Base-by-base conservation (phyloP, 2,329 filamentous ascomycete species). In the Domatiomyces globalis region DNA sequence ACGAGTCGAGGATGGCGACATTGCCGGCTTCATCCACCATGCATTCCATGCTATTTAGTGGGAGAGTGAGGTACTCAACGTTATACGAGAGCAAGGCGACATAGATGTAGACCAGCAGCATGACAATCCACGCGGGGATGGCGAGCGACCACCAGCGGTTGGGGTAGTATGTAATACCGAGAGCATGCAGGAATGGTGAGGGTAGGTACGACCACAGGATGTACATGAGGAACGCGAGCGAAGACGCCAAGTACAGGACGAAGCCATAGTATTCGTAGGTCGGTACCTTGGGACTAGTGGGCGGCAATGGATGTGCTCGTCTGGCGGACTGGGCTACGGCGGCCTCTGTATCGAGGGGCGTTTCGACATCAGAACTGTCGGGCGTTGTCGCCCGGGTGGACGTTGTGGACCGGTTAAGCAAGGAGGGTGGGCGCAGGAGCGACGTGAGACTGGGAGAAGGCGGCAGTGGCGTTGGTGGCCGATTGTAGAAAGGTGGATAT, bases 191-290 rank as follows among this genome's bases (percentile, higher is more conserved):
- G 66, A 96, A 88, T 0, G 89, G 88, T 20, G 85, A 87, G 0
- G 92, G 92, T 5, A 96, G 80, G 69, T 92, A 96, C 12, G 85
- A 85, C 92, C 89, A 95, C 9, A 84, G 71, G 19, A 84, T 67
- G 64, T 84, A 84, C 55, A 83, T 76, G 10, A 81, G 68, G 65
- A 96, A 96, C 1, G 81, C 81, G 49, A 92, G 73, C 19, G 83
- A 87, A 56, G 84, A 89, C 64, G 90, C 87, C 42, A 98, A 77
- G 71, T 98, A 96, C 48, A 98, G 78, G 50, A 94, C 90, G 70
- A 98, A 98, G 65, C 92, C 92, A 67, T 96, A 96, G 78, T 96
- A 98, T 66, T 98, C 92, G 71, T 98, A 96, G 0, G 92, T 98
- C n/a, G 92, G 92, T 2, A 98, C 89, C 65, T 92, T 88, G 1